Conservation (phyloP, 371 early-diverging fungal species). For the Entomophthora muscae region DNA sequence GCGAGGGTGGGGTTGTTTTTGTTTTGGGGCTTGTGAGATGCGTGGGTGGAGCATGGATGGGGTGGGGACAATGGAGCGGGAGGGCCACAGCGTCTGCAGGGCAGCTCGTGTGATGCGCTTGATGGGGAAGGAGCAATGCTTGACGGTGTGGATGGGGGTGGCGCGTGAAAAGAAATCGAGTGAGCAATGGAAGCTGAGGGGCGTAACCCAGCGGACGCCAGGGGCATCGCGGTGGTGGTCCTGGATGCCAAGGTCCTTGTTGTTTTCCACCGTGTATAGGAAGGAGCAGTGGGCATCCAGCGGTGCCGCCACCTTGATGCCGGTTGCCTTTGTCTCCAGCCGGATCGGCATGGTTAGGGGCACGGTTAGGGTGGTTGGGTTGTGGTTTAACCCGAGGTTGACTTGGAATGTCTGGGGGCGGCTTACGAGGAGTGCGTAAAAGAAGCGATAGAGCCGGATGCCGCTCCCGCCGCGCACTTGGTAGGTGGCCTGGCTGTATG, state of each 20-base stretch:
- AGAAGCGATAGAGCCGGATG: neutral
- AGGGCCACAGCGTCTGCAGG: neutral
- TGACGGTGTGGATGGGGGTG: neutral
- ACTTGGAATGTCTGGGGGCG: neutral
- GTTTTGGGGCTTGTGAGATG: neutral
- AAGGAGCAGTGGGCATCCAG: neutral
- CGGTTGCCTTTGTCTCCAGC: neutral
- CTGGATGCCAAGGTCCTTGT: neutral
- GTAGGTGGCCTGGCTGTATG: neutral
- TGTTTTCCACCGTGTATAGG: slow-evolving; percentile 5
- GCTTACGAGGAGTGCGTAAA: slow-evolving; percentile 2
- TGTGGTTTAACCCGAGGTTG: neutral
- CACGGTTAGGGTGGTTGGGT: neutral
- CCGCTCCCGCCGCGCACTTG: neutral
- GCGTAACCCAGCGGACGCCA: slow-evolving; percentile 3
- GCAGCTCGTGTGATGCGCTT: neutral
- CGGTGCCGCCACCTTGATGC: slow-evolving; percentile 6
- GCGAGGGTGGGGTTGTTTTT: too few species aligned
- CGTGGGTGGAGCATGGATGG: neutral
- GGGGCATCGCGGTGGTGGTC: neutral
- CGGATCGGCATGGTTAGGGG: neutral
- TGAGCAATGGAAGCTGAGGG: slow-evolving; percentile 2
- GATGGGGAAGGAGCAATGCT: neutral
- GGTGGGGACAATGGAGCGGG: neutral
- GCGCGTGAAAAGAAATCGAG: slow-evolving; percentile 1